These are phyloP conservation scores for Syncephalastrum sp. DNA, from an alignment of 371 early-diverging fungal genomes.

Conservation along the genomic window DNA sequence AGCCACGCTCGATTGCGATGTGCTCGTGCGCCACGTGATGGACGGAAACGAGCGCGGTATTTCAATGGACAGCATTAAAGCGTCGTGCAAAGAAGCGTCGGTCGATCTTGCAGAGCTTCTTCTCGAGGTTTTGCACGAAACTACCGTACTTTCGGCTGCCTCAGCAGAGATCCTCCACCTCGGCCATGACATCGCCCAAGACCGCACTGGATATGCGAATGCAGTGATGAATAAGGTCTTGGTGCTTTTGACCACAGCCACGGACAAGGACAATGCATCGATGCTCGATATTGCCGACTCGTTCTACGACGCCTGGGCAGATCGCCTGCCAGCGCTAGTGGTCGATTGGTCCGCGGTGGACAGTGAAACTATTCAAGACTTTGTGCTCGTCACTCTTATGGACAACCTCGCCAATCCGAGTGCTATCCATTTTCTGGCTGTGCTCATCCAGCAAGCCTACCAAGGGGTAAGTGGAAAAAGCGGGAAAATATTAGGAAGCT, in stretches of 20 bases:
- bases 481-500: background rate
- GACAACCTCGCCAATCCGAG: slow-evolving; percentile 39
- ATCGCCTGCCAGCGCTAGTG: background rate
- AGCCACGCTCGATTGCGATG: background rate
- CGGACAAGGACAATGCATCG: slow-evolving; percentile 18
- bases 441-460: slow-evolving; percentile 30
- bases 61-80: slow-evolving; percentile 5
- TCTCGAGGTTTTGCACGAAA: slow-evolving; percentile 5
- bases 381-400: slow-evolving; percentile 37
- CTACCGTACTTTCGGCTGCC: slow-evolving; percentile 13
- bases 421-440: slow-evolving; percentile 32
- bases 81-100: slow-evolving; percentile 21
- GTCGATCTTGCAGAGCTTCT: slow-evolving; percentile 25
- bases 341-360: slow-evolving; percentile 25
- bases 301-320: slow-evolving; percentile 24
- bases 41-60: slow-evolving; percentile 27
- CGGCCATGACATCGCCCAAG: slow-evolving; percentile 14
- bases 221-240: slow-evolving; percentile 1
- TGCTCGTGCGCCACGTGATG: slow-evolving; percentile 22
- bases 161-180: slow-evolving; percentile 25
- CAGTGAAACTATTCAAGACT: slow-evolving; percentile 43
- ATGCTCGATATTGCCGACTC: slow-evolving; percentile 16
- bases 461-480: slow-evolving; percentile 14
- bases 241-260: background rate
- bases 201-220: slow-evolving; percentile 6